Evolutionary conservation across 1,139 yeast species (phyloP), one percentile per base, ranked within the genome.

Genomic region (Eremothecium sinecaudum): DNA sequence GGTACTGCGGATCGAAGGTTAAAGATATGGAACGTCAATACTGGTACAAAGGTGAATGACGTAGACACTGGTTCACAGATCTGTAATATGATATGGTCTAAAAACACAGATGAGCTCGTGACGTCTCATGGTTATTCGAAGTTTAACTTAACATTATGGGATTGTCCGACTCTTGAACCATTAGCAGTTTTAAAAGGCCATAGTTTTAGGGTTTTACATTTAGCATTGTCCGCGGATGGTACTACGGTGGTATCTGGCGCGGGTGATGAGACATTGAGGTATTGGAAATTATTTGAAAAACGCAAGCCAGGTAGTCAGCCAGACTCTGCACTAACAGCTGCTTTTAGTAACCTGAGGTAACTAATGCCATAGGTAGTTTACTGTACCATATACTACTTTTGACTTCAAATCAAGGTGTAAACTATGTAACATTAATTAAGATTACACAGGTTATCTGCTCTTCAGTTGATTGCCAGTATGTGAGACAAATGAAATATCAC

Each of bases 211-310:
- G 98, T 90, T 6, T 63, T 92, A 33, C 92, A 90, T 55, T 66
- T 90, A 45, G 75, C 95, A 3, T 68, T 90, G 63, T 80, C 94
- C n/a, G 95, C 97, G 0, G 97, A 90, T 59, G 98, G 98, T 1
- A 87, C 83, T 44, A 84, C 97, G 0, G 80, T 90, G n/a, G 98
- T 90, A 2, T 87, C 98, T 0, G 99, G 98, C 1, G 97, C 98
- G 1, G 98, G 98, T 2, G 99, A 90, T 60, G 98, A 92, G 58
- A 90, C 98, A 0, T 63, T 90, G 39, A 61, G 97, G 47, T 83
- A 86, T 51, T 87, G 97, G 97, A 83, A 82, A 48, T 79, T 84
- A 2, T 86, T 83, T 61, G 94, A 82, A 41, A 83, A 79, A 56
- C 74, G 70, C 41, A 76, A 72, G 51, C 61, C 66, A 28, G 76